These are phyloP conservation scores for Exophiala phaeomuriformis DNA, from an alignment of 2,329 filamentous ascomycete species.

Conservation along the genomic window DNA sequence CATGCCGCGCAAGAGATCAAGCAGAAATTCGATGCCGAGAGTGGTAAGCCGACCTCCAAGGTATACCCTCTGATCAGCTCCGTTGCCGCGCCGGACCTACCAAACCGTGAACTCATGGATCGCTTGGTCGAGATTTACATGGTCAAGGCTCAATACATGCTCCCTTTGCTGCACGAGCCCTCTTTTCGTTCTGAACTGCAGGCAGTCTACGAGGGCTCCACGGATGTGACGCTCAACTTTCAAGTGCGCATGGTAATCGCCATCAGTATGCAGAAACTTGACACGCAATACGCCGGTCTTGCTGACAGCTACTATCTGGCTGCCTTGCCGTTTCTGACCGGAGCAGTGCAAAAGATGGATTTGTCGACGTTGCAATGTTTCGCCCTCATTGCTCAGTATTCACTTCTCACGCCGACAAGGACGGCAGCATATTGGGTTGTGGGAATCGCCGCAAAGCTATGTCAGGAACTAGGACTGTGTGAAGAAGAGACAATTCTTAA, in stretches of 20 bases:
- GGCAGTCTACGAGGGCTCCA: slow-evolving; percentile 68
- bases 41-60: slow-evolving; percentile 61
- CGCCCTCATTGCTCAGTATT: slow-evolving; percentile 81
- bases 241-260: slow-evolving; percentile 85
- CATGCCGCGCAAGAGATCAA: slow-evolving; percentile 57
- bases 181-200: slow-evolving; percentile 69
- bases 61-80: slow-evolving; percentile 87
- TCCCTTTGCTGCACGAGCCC: slow-evolving; percentile 78
- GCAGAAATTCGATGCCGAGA: slow-evolving; percentile 61
- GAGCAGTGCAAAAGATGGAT: slow-evolving; percentile 79
- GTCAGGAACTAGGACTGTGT: slow-evolving; percentile 77
- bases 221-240: slow-evolving; percentile 78
- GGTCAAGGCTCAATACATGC: slow-evolving; percentile 82
- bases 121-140: slow-evolving; percentile 78
- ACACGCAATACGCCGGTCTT: slow-evolving; percentile 80
- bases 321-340: slow-evolving; percentile 76
- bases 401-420: slow-evolving; percentile 80
- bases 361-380: slow-evolving; percentile 85
- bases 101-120: slow-evolving; percentile 65
- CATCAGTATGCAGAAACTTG: slow-evolving; percentile 88
- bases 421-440: slow-evolving; percentile 92
- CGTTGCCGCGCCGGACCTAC: slow-evolving; percentile 67
- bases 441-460: slow-evolving; percentile 77
- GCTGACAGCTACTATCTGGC: slow-evolving; percentile 93
- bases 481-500: slow-evolving; percentile 80